These are phyloP conservation scores for Rhododendron griersonianum DNA, from an alignment of 148 eudicot species.

Conservation along the genomic window DNA sequence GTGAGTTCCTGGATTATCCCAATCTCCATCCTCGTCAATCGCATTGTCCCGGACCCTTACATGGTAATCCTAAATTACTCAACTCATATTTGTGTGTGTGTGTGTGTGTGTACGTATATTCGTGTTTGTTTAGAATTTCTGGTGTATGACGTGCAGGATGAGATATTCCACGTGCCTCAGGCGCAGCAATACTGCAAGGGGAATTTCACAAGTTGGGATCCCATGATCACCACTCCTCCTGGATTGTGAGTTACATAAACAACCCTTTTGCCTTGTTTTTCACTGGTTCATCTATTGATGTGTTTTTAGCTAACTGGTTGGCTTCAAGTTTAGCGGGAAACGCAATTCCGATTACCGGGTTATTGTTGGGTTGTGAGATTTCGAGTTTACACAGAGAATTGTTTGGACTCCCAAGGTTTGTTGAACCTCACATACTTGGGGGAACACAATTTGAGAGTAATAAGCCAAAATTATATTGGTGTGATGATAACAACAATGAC, in stretches of 20 bases:
- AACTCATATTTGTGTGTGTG: not conserved
- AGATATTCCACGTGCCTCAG: constrained; percentile 93
- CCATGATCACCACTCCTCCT: constrained; percentile 99
- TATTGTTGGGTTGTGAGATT: not conserved
- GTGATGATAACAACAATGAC: not conserved
- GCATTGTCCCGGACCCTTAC: constrained; percentile 70
- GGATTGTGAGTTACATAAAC: constrained; percentile 48
- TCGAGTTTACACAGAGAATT: not conserved
- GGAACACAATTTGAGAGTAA: not conserved
- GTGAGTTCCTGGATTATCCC: constrained; percentile 72
- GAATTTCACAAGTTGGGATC: constrained; percentile 88
- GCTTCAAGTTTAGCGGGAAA: not conserved
- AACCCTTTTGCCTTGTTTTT: not conserved
- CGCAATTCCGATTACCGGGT: not conserved
- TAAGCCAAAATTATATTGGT: not conserved
- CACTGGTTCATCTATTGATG: not conserved
- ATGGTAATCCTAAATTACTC: constrained; percentile 45
- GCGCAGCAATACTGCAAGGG: constrained; percentile 82
- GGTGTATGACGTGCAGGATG: constrained; percentile 50
- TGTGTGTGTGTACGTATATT: not conserved
- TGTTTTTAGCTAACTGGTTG: not conserved
- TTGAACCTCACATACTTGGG: not conserved
- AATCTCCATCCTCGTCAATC: constrained; percentile 65
- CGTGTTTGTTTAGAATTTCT: not conserved
- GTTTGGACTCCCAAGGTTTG: not conserved